A percentile compares a stretch with the other conserved stretches of the same genome.
These are phyloP conservation scores for Paraphaeosphaeria minitans DNA, from an alignment of 2,329 filamentous ascomycete species.

Conservation along the genomic window DNA sequence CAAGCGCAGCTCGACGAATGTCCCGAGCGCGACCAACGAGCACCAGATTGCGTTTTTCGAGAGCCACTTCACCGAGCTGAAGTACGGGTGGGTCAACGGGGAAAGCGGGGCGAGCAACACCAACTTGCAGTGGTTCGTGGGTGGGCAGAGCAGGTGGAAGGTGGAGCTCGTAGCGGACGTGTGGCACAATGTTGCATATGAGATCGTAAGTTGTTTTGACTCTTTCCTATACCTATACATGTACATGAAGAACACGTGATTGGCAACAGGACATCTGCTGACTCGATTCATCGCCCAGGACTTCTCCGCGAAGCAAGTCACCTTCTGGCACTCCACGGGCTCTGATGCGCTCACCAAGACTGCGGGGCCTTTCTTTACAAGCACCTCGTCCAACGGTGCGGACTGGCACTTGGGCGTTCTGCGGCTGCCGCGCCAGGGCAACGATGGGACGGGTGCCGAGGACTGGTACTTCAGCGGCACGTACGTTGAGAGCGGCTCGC, in stretches of 20 bases:
- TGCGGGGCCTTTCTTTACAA: slow-evolving; percentile 64
- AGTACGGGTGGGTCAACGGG: slow-evolving; percentile 66
- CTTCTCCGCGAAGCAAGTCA: slow-evolving; percentile 66
- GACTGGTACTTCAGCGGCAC: slow-evolving; percentile 76
- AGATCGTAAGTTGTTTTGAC: slow-evolving; percentile 58
- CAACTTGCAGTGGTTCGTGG: slow-evolving; percentile 68
- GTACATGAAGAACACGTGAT: too few species aligned
- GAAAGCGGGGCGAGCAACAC: slow-evolving; percentile 56
- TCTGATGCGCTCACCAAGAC: slow-evolving; percentile 61
- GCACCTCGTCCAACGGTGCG: slow-evolving; percentile 68
- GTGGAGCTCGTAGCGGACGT: slow-evolving; percentile 64
- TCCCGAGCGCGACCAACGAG: slow-evolving; percentile 66
- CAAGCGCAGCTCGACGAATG: slow-evolving; percentile 62
- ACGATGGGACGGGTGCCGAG: slow-evolving; percentile 59
- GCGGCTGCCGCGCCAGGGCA: slow-evolving; percentile 64
- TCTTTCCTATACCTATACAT: neutral
- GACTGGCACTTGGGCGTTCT: slow-evolving; percentile 77
- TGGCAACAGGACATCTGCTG: slow-evolving; percentile 8
- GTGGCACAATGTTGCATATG: slow-evolving; percentile 79
- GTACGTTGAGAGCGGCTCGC: slow-evolving; percentile 67
- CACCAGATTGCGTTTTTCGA: slow-evolving; percentile 71
- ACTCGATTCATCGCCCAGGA: slow-evolving; percentile 48
- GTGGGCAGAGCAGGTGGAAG: slow-evolving; percentile 66
- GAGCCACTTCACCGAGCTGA: slow-evolving; percentile 76
- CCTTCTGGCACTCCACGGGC: slow-evolving; percentile 73